Evolutionary conservation across 805 yeast genomes (phyloP), one percentile per base, ranked within the genome.

Genomic region (Yamadazyma endophytica): DNA sequence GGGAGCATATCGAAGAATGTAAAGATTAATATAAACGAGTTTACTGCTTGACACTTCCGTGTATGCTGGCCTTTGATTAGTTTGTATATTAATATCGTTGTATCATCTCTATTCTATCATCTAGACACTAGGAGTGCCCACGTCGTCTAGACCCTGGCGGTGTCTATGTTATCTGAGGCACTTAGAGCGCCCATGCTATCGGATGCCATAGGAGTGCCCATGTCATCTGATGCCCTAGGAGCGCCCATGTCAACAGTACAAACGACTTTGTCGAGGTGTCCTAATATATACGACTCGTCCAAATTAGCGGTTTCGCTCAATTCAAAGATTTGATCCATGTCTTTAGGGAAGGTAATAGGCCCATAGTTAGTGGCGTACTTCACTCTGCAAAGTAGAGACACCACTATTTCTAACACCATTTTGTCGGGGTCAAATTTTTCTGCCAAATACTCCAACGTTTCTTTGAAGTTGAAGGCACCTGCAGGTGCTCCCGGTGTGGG

Each of bases 221-320:
- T 6, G 20, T 13, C 14, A 20, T 28, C 17, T 21, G n/a, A n/a
- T n/a, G n/a, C n/a, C n/a, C n/a, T n/a, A n/a, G n/a, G 21, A 20
- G 21, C n/a, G n/a, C n/a, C n/a, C n/a, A n/a, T n/a, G n/a, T n/a
- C n/a, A n/a, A n/a, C 15, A 21, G 21, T 11, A 26, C 34, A 31
- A 4, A 31, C n/a, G 3, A 6, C 16, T 11, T 26, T 20, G 22
- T 25, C 29, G 9, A 31, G 20, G 14, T 29, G 25, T 11, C 35
- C 35, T 17, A 32, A 4, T 4, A 32, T 9, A 17, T 15, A 32
- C n/a, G 26, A 17, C 14, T 21, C 31, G 14, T 32, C 35, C n/a
- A 32, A 32, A 6, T 22, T 27, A 11, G 35, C 21, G 13, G 21
- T 23, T 19, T 17, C 18, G 17, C 24, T 14, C 3, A 28, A 11